Conservation (phyloP, 768 basidiomycete species). For the Rhizopogon vesiculosus region DNA sequence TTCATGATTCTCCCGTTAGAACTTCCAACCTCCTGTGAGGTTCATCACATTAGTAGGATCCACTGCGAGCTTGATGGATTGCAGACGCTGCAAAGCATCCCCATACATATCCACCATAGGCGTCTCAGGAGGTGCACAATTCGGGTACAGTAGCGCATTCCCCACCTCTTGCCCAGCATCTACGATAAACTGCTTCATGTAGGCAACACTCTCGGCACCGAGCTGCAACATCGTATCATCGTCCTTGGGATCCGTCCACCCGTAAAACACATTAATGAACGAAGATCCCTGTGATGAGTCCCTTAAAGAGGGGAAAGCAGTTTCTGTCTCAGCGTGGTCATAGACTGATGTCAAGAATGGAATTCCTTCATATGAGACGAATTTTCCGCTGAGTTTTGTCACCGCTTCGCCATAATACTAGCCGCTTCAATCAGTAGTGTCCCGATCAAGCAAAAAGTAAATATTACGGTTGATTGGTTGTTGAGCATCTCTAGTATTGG, state of each 20-base stretch:
- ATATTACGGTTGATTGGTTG: neutral
- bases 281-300: conserved; percentile 22
- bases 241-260: conserved; percentile 31
- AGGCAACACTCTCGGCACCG: conserved; percentile 32
- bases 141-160: conserved; percentile 45
- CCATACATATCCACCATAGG: conserved; percentile 50
- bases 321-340: conserved; percentile 28
- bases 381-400: conserved; percentile 6
- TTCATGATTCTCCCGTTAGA: conserved; percentile 9
- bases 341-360: conserved; percentile 43
- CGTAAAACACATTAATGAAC: conserved; percentile 44
- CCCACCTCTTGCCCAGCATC: conserved; percentile 37
- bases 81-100: conserved; percentile 36
- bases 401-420: neutral
- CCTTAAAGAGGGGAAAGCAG: conserved; percentile 49
- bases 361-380: conserved; percentile 31
- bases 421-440: neutral
- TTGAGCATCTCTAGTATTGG: neutral
- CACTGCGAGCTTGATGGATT: conserved; percentile 35
- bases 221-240: conserved; percentile 40
- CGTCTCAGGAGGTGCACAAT: conserved; percentile 55
- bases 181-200: conserved; percentile 29
- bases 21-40: conserved; percentile 64
- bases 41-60: conserved; percentile 64
- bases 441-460: neutral